Evolutionary conservation across 768 basidiomycete species (phyloP).

Genomic region (Mycena kentingensis): DNA sequence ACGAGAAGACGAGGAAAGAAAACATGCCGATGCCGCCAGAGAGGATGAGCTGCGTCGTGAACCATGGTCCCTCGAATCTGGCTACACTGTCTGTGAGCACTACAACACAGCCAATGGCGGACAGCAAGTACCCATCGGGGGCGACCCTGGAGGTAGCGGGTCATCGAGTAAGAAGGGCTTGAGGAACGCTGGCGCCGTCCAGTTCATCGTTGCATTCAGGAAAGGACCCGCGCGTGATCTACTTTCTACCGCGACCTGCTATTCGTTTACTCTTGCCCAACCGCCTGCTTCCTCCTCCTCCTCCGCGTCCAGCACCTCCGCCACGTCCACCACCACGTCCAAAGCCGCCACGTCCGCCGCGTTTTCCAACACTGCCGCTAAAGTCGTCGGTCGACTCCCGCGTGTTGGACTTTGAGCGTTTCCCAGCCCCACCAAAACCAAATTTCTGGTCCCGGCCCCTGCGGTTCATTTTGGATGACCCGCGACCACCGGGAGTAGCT

Average conservation of each 20-base stretch:
- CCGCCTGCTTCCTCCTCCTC: constrained; percentile 44
- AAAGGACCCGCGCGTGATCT: no score
- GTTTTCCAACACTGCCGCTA: constrained; percentile 35
- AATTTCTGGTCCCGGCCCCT: constrained; percentile 75
- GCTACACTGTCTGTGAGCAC: constrained; percentile 40
- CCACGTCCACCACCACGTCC: constrained; percentile 34
- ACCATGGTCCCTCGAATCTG: constrained; percentile 93
- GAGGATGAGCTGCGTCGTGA: constrained; percentile 84
- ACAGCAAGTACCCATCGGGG: constrained; percentile 56
- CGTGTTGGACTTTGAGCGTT: constrained; percentile 80
- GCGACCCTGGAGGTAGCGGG: constrained; percentile 60
- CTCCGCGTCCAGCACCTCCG: constrained; percentile 27
- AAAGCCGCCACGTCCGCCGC: constrained; percentile 33
- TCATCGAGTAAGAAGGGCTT: constrained; percentile 24
- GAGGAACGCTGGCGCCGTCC: constrained; percentile 23
- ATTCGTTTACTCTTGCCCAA: constrained; percentile 63
- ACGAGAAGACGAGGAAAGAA: constrained; percentile 88
- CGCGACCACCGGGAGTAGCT: constrained; percentile 35
- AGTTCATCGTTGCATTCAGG: no score
- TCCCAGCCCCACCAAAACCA: constrained; percentile 73
- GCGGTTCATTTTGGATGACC: constrained; percentile 50
- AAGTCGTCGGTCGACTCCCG: constrained; percentile 80
- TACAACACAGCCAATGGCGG: not conserved
- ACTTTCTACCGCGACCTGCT: constrained; percentile 41
- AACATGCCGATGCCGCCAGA: constrained; percentile 74